Evolutionary conservation across 257 asterid species (phyloP).

Genomic region (Apocynum venetum): DNA sequence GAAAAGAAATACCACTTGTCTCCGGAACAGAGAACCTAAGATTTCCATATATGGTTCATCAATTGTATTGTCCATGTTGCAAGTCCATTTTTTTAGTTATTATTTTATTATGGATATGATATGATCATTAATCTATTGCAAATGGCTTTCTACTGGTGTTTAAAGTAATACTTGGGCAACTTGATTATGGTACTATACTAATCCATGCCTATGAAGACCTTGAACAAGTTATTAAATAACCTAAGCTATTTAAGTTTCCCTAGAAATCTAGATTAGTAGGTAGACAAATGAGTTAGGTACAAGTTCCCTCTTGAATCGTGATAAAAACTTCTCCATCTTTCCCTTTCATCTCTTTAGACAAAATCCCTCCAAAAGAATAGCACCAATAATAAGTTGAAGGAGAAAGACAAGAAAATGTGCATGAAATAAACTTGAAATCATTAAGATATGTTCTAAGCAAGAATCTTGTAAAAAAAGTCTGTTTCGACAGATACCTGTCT

Average conservation of each 20-base stretch:
- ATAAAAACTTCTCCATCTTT: background rate
- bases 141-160: background rate
- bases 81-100: background rate
- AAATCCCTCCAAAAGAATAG: background rate
- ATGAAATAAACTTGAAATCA: background rate
- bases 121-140: background rate
- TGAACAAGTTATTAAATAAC: background rate
- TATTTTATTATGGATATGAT: background rate
- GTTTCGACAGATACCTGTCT: background rate
- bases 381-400: background rate
- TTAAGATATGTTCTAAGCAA: background rate
- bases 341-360: background rate
- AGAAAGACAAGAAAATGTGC: background rate
- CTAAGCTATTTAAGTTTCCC: background rate
- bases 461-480: constrained; percentile 1
- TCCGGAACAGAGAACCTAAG: background rate
- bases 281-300: constrained; percentile 6
- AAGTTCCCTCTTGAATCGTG: background rate
- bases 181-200: background rate
- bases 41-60: background rate
- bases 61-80: background rate
- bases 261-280: background rate
- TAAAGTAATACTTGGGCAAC: background rate
- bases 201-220: background rate
- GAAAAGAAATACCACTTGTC: constrained; percentile 12